Conservation (phyloP, 192 early-diverging fungal species). For the Glomus cerebriforme region DNA sequence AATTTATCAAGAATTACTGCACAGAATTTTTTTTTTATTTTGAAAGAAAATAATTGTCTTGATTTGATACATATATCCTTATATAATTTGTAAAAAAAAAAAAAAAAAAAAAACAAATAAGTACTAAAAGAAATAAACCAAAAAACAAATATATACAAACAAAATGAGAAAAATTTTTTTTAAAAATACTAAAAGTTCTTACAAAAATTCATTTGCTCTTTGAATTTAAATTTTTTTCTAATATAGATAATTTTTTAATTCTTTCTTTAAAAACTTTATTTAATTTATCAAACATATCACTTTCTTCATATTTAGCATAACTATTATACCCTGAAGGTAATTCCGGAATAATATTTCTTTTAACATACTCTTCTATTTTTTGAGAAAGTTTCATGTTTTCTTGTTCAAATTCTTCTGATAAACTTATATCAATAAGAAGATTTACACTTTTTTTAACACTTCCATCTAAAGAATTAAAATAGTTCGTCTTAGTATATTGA, state of each 20-base stretch:
- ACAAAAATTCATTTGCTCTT: too few relatives aligned
- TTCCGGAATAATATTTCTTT: not conserved
- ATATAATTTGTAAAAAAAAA: too few relatives aligned
- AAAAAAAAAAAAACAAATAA: too few relatives aligned
- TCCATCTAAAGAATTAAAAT: not conserved
- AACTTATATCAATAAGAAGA: not conserved
- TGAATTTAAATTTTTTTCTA: not conserved
- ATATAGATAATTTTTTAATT: not conserved
- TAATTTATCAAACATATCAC: not conserved
- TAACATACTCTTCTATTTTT: not conserved
- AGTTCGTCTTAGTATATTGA: not conserved
- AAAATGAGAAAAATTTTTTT: too few relatives aligned
- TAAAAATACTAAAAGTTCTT: too few relatives aligned
- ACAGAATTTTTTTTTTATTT: too few relatives aligned
- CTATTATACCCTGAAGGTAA: not conserved
- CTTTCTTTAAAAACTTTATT: not conserved
- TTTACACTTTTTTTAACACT: not conserved
- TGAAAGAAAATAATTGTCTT: too few relatives aligned
- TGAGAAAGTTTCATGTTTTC: not conserved
- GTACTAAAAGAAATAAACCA: too few relatives aligned
- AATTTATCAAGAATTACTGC: too few relatives aligned
- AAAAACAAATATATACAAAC: too few relatives aligned
- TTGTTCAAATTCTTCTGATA: not conserved
- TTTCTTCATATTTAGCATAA: not conserved
- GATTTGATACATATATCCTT: too few relatives aligned